These are phyloP conservation scores for Sherardia arvensis DNA, from an alignment of 257 asterid species.

Conservation along the genomic window DNA sequence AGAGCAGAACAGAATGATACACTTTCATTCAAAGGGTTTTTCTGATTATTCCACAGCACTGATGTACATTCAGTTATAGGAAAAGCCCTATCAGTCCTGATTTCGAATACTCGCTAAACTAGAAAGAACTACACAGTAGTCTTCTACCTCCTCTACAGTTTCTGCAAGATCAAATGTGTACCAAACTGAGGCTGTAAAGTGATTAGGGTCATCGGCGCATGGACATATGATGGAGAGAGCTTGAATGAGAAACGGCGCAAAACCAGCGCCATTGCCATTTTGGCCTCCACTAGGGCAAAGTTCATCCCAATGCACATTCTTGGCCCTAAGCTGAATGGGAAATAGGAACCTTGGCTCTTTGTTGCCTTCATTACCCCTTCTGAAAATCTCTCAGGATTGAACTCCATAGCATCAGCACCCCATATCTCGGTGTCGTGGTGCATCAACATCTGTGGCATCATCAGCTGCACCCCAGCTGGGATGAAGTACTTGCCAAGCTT, in stretches of 20 bases:
- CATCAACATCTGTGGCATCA: conserved; percentile 27
- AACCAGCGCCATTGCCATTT: conserved; percentile 29
- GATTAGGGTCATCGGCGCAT: conserved; percentile 34
- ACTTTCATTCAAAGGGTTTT: not conserved
- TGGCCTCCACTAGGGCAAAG: conserved; percentile 40
- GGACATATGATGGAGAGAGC: conserved; percentile 41
- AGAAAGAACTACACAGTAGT: not conserved
- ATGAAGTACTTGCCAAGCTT: conserved; percentile 29
- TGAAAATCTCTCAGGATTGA: conserved; percentile 40
- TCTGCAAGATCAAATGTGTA: conserved; percentile 21
- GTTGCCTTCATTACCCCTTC: conserved; percentile 41
- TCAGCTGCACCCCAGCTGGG: conserved; percentile 29
- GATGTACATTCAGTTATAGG: not conserved
- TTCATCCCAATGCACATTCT: conserved; percentile 41
- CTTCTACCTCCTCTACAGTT: not conserved
- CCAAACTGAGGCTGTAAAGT: conserved; percentile 43
- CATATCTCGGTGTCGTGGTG: conserved; percentile 32
- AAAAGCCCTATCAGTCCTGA: not conserved
- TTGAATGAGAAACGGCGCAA: conserved; percentile 30
- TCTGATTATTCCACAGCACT: not conserved
- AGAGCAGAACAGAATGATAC: not conserved
- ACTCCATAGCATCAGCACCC: conserved; percentile 38
- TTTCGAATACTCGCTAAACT: too few species aligned
- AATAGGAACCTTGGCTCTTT: conserved; percentile 22
- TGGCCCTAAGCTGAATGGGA: conserved; percentile 50